Conservation (phyloP, 2,329 filamentous ascomycete genomes). For the Aspergillus awamori region DNA sequence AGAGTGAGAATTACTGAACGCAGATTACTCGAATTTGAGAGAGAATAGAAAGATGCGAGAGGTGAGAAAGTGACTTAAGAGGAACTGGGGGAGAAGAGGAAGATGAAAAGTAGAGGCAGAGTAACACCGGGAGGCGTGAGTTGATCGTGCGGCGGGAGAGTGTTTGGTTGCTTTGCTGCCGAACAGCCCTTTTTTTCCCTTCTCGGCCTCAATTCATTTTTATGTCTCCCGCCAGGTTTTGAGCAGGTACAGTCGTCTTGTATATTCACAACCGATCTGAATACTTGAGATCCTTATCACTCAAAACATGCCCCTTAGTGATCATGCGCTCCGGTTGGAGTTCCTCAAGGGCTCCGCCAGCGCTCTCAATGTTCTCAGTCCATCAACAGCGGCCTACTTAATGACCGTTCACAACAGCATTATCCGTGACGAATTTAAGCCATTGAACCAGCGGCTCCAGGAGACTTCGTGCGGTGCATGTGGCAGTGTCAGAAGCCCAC, state of each 20-base stretch:
- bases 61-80: no score
- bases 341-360: slow-evolving; percentile 43
- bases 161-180: slow-evolving; percentile 7
- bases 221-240: neutral
- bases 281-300: neutral
- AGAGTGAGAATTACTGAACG: no score
- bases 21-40: neutral
- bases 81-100: neutral
- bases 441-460: slow-evolving; percentile 36
- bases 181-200: neutral
- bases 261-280: neutral
- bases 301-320: slow-evolving; percentile 25
- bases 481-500: slow-evolving; percentile 40
- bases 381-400: slow-evolving; percentile 47
- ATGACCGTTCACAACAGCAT: slow-evolving; percentile 41
- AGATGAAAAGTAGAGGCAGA: slow-evolving; percentile 2
- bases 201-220: neutral
- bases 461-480: slow-evolving; percentile 44
- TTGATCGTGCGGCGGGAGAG: neutral
- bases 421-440: slow-evolving; percentile 37
- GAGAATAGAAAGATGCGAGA: neutral
- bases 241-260: no score
- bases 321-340: slow-evolving; percentile 32
- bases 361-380: slow-evolving; percentile 35
- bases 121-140: neutral